A percentile compares a stretch with the other conserved stretches of the same genome.
Conservation (phyloP, 2,329 filamentous ascomycete genomes). For the Neoscytalidium dimidiatum region DNA sequence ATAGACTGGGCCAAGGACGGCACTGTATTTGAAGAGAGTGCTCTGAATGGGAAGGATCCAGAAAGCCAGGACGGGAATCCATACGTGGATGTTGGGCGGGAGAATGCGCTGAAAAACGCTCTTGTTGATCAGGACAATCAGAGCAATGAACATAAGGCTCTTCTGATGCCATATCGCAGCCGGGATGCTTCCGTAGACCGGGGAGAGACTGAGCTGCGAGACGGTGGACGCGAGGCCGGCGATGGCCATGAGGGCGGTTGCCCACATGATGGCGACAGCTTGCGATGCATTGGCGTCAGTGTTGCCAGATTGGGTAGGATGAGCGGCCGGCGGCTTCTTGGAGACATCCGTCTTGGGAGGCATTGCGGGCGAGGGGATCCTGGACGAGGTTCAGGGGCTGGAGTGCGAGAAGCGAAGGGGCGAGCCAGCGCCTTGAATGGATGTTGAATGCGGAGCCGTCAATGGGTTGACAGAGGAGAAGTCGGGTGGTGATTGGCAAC, state of each 20-base stretch:
- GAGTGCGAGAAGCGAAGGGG: background rate
- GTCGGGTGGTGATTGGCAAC: slow-evolving; percentile 13
- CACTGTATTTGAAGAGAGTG: slow-evolving; percentile 68
- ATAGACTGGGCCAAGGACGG: slow-evolving; percentile 63
- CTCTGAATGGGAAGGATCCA: slow-evolving; percentile 75
- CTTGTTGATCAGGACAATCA: slow-evolving; percentile 72
- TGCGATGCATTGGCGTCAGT: background rate
- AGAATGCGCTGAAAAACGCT: slow-evolving; percentile 55
- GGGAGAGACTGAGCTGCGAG: slow-evolving; percentile 76
- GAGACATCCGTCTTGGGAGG: background rate
- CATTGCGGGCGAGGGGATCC: background rate
- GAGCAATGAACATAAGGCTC: slow-evolving; percentile 66
- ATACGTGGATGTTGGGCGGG: slow-evolving; percentile 48
- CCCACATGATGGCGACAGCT: slow-evolving; percentile 30
- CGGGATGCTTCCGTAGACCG: slow-evolving; percentile 85
- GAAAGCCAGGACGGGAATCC: slow-evolving; percentile 73
- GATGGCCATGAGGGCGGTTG: slow-evolving; percentile 52
- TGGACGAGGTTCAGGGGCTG: background rate
- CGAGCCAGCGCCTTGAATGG: background rate
- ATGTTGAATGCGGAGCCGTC: background rate
- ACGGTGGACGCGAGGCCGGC: slow-evolving; percentile 67
- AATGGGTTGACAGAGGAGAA: slow-evolving; percentile 7
- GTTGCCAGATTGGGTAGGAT: background rate
- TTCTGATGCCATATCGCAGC: slow-evolving; percentile 69
- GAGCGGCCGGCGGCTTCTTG: background rate